Percentiles rank a stretch among this genome's conserved stretches.
Conservation (phyloP, 2,329 filamentous ascomycete genomes). For the Colletotrichum phormii region DNA sequence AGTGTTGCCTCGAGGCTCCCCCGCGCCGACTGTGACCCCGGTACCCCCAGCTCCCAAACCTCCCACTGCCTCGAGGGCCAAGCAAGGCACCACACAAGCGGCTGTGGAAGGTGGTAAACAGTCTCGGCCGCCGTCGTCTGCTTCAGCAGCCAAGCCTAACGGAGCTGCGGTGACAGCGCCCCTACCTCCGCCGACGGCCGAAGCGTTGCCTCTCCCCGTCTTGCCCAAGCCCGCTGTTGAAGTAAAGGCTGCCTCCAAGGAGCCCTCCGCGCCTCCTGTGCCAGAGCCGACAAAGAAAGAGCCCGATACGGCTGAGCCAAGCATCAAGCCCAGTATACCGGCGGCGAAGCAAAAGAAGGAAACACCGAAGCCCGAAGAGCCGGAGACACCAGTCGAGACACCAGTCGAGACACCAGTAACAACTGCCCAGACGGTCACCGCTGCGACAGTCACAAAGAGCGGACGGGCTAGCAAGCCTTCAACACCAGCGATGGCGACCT, state of each 20-base stretch:
- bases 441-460: slow-evolving; percentile 69
- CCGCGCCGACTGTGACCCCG: slow-evolving; percentile 59
- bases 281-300: slow-evolving; percentile 39
- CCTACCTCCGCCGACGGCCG: slow-evolving; percentile 48
- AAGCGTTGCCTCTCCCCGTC: slow-evolving; percentile 44
- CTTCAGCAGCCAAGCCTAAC: slow-evolving; percentile 69
- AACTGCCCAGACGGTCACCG: slow-evolving; percentile 52
- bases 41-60: slow-evolving; percentile 24
- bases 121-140: slow-evolving; percentile 68
- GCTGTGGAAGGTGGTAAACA: slow-evolving; percentile 62
- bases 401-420: slow-evolving; percentile 52
- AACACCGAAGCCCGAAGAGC: slow-evolving; percentile 50
- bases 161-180: slow-evolving; percentile 49
- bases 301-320: slow-evolving; percentile 41
- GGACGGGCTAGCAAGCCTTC: slow-evolving; percentile 75
- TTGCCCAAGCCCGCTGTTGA: slow-evolving; percentile 15
- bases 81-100: slow-evolving; percentile 80
- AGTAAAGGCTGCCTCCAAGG: slow-evolving; percentile 42
- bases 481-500: slow-evolving; percentile 70
- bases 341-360: slow-evolving; percentile 56
- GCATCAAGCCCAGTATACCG: slow-evolving; percentile 40
- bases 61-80: slow-evolving; percentile 74
- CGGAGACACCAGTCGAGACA: slow-evolving; percentile 45
- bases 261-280: slow-evolving; percentile 34
- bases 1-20: slow-evolving; percentile 66